phyloP scores from a whole-genome alignment of 768 basidiomycete species.

The Lentinula guzmanii region DNA sequence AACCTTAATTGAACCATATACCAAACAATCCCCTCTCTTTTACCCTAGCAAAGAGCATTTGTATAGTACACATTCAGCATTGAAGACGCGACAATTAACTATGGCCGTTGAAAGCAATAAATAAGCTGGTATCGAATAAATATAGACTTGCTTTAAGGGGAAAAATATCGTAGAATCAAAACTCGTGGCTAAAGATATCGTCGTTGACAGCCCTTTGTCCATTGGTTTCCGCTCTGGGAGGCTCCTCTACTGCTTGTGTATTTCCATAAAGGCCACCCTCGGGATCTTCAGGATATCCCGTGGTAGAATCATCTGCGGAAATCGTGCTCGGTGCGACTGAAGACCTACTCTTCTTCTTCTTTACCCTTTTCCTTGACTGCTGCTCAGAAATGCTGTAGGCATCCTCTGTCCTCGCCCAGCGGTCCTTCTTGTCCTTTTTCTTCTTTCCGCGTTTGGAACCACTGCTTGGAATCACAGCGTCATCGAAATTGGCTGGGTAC shows the following conservation, averaged over 20 bases:
- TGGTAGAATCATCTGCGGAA: slow-evolving; percentile 29
- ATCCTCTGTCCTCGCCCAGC: slow-evolving; percentile 85
- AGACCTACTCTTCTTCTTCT: slow-evolving; percentile 56
- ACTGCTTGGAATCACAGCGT: slow-evolving; percentile 39
- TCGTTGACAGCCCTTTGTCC: slow-evolving; percentile 28
- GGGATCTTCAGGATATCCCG: slow-evolving; percentile 66
- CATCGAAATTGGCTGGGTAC: slow-evolving; percentile 82
- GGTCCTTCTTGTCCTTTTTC: slow-evolving; percentile 79
- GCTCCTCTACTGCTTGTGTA: slow-evolving; percentile 8
- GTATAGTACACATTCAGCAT: slow-evolving; percentile 93
- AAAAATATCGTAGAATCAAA: slow-evolving; percentile 28
- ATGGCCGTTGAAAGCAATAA: slow-evolving; percentile 75
- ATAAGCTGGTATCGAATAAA: not conserved
- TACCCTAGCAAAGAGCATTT: slow-evolving; percentile 61
- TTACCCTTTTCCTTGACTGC: slow-evolving; percentile 45
- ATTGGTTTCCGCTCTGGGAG: not conserved
- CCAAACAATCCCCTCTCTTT: not conserved
- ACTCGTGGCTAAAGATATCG: slow-evolving; percentile 61
- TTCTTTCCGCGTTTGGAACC: slow-evolving; percentile 38
- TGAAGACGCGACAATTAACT: slow-evolving; percentile 80
- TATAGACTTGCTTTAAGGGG: not conserved
- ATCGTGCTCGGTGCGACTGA: slow-evolving; percentile 30
- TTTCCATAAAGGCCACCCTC: slow-evolving; percentile 63
- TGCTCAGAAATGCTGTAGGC: slow-evolving; percentile 58
- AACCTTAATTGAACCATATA: slow-evolving; percentile 48